phyloP scores from a whole-genome alignment of 495 filamentous ascomycete genomes.

The Collariella sp. region DNA sequence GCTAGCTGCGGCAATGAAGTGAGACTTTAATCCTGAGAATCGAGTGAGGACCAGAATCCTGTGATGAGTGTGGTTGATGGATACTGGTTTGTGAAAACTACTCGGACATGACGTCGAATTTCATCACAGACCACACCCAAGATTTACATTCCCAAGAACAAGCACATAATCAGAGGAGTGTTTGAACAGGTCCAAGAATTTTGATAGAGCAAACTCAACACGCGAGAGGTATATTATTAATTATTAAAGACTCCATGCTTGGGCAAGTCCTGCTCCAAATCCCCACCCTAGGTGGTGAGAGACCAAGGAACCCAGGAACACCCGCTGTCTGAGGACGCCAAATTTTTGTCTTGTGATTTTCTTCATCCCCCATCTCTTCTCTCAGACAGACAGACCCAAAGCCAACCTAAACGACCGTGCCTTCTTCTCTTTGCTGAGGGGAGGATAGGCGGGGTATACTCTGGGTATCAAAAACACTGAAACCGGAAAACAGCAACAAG shows the following conservation, averaged over 20 bases:
- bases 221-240: slow-evolving; percentile 30
- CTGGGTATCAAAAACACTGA: slow-evolving; percentile 29
- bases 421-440: not conserved
- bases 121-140: too few species aligned
- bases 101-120: too few species aligned
- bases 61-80: too few species aligned
- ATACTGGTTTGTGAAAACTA: too few species aligned
- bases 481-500: not conserved
- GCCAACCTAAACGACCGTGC: slow-evolving; percentile 13
- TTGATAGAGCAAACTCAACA: slow-evolving; percentile 24
- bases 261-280: slow-evolving; percentile 4
- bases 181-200: not conserved
- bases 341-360: slow-evolving; percentile 2
- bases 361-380: slow-evolving; percentile 7
- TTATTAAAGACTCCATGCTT: slow-evolving; percentile 23
- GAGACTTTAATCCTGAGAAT: too few species aligned
- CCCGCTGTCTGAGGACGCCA: slow-evolving; percentile 3
- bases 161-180: too few species aligned
- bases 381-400: slow-evolving; percentile 14
- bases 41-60: too few species aligned
- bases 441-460: slow-evolving; percentile 22
- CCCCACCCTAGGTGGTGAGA: slow-evolving; percentile 13
- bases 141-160: too few species aligned
- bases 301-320: not conserved
- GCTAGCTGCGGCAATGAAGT: too few species aligned